These are phyloP conservation scores for Austropuccinia psidii DNA, from an alignment of 1,284 basidiomycete species.

Conservation along the genomic window DNA sequence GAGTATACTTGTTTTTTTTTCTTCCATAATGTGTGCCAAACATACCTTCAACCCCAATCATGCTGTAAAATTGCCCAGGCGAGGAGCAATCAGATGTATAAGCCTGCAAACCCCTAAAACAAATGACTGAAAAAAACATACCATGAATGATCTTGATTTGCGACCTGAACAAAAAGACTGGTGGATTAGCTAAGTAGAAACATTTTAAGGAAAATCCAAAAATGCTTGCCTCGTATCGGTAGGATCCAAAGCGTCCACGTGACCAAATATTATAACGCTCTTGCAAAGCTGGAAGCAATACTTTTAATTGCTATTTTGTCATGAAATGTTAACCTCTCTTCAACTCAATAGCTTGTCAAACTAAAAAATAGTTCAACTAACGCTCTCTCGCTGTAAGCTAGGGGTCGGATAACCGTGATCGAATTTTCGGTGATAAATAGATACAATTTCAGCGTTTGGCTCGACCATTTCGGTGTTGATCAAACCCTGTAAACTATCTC, in stretches of 20 bases:
- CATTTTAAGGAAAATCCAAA: too few relatives aligned
- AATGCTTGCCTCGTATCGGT: slow-evolving; percentile 52
- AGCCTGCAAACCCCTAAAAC: background rate
- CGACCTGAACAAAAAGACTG: slow-evolving; percentile 5
- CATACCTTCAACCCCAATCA: slow-evolving; percentile 35
- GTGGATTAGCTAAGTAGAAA: too few relatives aligned
- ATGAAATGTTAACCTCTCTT: slow-evolving; percentile 43
- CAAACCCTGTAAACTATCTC: slow-evolving; percentile 52
- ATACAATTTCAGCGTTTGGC: slow-evolving; percentile 53
- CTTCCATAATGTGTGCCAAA: background rate
- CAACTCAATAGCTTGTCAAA: slow-evolving; percentile 52
- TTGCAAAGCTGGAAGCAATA: slow-evolving; percentile 49
- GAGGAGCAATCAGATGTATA: background rate
- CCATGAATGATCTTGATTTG: slow-evolving; percentile 36
- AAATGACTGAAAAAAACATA: background rate
- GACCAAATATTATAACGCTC: slow-evolving; percentile 51
- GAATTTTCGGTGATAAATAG: slow-evolving; percentile 53
- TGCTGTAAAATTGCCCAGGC: background rate
- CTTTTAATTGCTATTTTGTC: slow-evolving; percentile 13
- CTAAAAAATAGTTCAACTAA: slow-evolving; percentile 46
- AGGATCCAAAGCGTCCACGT: slow-evolving; percentile 54
- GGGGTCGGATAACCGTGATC: slow-evolving; percentile 44
- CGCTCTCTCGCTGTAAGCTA: slow-evolving; percentile 29
- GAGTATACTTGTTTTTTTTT: background rate
- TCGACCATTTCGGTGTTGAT: slow-evolving; percentile 52